Evolutionary conservation across 805 yeast species (phyloP), one percentile per base, ranked within the genome.

Genomic region (Ascoidea tarda): DNA sequence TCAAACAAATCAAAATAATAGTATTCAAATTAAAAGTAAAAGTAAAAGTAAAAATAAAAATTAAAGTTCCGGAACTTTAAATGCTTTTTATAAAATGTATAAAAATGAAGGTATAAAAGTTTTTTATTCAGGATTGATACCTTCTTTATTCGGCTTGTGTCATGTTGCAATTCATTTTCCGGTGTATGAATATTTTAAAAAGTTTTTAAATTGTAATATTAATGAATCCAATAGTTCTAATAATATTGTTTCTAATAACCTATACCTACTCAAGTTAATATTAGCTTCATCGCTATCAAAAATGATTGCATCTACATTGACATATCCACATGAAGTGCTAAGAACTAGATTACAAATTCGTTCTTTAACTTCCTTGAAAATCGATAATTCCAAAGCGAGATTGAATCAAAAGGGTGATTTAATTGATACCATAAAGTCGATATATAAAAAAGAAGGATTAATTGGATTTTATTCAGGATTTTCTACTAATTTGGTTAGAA

Each of bases 111-210:
- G 99, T 5, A 12, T 84, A 1, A 65, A 72, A 50, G 88, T 88
- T 14, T 87, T 91, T 60, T 93, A 93, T 67, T 78, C 91, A 48
- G 99, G 99, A 1, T 71, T 91, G 32, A 77, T 88, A 6, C 96
- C 98, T 1, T 90, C 97, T 0, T 72, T 91, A 54, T 78, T 91
- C 60, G 99, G 99, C 0, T 73, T 91, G 38, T 72, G 87, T 46
- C 98, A 91, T 65, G 98, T 91, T 48, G 98, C 97, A 1, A 85
- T 91, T 51, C 98, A 91, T 67, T 91, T 91, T 73, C 98, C 98
- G 33, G 79, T 89, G 6, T 91, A 91, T 65, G 99, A 91, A 62
- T 74, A 79, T 59, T 71, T 91, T 57, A 91, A 91, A 63, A 63
- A 65, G 21, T n/a, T 71, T 38, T 72, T 86, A 33, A 64, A 63